Evolutionary conservation across 441 rosid species (phyloP).

Genomic region (Cnidoscolus chayamansa): DNA sequence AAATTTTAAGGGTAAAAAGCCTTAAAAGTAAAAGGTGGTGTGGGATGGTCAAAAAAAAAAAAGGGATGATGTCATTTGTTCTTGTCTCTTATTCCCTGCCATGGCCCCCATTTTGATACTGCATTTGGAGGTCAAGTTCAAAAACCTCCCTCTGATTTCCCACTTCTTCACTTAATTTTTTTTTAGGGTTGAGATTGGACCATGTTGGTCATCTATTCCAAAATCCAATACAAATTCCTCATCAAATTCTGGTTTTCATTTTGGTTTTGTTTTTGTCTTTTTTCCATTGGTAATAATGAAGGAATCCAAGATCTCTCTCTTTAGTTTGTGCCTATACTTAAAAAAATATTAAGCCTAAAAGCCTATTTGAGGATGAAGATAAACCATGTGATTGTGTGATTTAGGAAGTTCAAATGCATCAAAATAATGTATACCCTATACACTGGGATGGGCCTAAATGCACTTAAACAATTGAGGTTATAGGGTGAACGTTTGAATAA

Average conservation of each 20-base stretch:
- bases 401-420: not conserved
- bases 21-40: slow-evolving; percentile 13
- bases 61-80: slow-evolving; percentile 18
- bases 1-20: slow-evolving; percentile 1
- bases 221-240: not conserved
- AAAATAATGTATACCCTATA: not conserved
- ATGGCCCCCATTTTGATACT: slow-evolving; percentile 7
- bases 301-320: not conserved
- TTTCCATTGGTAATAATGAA: not conserved
- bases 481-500: not conserved
- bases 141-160: not conserved
- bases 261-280: not conserved
- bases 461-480: too few species aligned
- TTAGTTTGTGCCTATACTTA: slow-evolving; percentile 6
- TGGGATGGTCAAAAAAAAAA: slow-evolving; percentile 40
- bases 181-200: not conserved
- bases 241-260: not conserved
- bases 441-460: too few species aligned
- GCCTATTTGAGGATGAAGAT: not conserved
- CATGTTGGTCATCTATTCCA: not conserved
- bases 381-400: slow-evolving; percentile 14
- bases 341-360: not conserved
- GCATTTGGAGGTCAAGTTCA: not conserved
- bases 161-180: not conserved
- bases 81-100: slow-evolving; percentile 19